Conservation (phyloP, 768 basidiomycete species). For the Flagelloscypha sp. region DNA sequence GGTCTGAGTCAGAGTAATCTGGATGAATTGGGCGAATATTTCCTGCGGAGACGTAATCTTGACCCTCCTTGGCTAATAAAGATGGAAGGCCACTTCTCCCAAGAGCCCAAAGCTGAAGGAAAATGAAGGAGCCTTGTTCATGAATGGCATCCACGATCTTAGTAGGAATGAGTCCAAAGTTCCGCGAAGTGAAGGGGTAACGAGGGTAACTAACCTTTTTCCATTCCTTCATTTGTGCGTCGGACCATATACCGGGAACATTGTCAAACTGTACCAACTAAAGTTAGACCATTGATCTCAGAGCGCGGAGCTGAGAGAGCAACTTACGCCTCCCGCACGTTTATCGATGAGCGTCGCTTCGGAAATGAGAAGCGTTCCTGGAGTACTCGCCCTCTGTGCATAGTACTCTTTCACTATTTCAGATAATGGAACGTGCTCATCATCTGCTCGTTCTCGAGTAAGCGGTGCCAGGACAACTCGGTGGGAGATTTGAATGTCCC, state of each 20-base stretch:
- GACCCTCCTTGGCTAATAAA: conserved; percentile 13
- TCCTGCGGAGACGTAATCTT: conserved; percentile 11
- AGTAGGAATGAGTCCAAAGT: neutral
- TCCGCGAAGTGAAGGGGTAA: neutral
- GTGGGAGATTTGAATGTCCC: conserved; percentile 21
- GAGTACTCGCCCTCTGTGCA: conserved; percentile 24
- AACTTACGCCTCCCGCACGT: conserved; percentile 21
- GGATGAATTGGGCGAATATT: conserved; percentile 7
- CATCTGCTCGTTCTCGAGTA: conserved; percentile 22
- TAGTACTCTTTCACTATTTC: conserved; percentile 28
- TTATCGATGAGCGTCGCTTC: conserved; percentile 35
- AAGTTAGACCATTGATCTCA: conserved; percentile 6
- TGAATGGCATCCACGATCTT: conserved; percentile 36
- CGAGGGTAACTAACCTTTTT: conserved; percentile 28
- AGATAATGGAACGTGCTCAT: conserved; percentile 18
- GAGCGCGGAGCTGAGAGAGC: conserved; percentile 11
- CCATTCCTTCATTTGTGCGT: conserved; percentile 46
- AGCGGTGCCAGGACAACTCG: conserved; percentile 30
- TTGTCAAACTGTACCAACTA: conserved; percentile 19
- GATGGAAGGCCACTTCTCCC: conserved; percentile 22
- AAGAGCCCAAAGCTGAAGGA: conserved; percentile 39
- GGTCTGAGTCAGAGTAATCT: neutral
- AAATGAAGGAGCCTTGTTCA: conserved; percentile 32
- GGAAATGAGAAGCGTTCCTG: conserved; percentile 35
- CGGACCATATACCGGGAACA: conserved; percentile 42